Evolutionary conservation across 2,329 filamentous ascomycete species (phyloP), one percentile per base, ranked within the genome.

Genomic region (Talaromyces pinophilus): DNA sequence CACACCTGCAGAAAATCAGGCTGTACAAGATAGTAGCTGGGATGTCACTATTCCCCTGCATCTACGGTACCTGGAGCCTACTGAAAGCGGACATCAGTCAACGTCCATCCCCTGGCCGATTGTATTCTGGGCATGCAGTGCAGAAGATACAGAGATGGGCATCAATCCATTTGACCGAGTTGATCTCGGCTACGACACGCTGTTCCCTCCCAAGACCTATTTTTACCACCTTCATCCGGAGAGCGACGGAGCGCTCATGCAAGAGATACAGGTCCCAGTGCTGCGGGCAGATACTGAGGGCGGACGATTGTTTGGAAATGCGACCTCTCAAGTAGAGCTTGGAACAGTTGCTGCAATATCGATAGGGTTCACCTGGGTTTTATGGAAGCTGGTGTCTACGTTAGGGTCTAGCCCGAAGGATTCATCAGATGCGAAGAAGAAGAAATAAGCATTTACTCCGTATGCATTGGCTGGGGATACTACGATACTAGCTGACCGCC

Each of bases 81-180:
- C 84, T 0, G 76, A 78, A 52, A 82, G 82, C 2, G 88, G 88
- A 2, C 82, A 86, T 69, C 76, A 80, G 2, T 70, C 82, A 4
- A 77, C 88, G 0, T 80, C 87, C n/a, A 77, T 95, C 0, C 91
- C 94, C 0, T 93, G 90, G 81, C 94, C 94, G 0, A 86, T 87
- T 0, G 86, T 97, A 0, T 97, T 97, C 81, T 97, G 93, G 93
- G 92, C 93, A 0, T 98, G 94, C 74, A 83, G 86, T 7, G 86
- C 89, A 0, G 78, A 80, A 40, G 77, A 85, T 0, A 84, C 84
- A 0, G 90, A 91, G 72, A 91, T 94, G 78, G 78, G 85, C 0
- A 85, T 84, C 5, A 97, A 91, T 73, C 94, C 94, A 0, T 98
- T 98, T 77, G 93, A 97, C 76, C 84, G 92, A 5, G 81, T 84